Conservation (phyloP, 192 early-diverging fungal genomes). For the Coemansia umbellata region DNA sequence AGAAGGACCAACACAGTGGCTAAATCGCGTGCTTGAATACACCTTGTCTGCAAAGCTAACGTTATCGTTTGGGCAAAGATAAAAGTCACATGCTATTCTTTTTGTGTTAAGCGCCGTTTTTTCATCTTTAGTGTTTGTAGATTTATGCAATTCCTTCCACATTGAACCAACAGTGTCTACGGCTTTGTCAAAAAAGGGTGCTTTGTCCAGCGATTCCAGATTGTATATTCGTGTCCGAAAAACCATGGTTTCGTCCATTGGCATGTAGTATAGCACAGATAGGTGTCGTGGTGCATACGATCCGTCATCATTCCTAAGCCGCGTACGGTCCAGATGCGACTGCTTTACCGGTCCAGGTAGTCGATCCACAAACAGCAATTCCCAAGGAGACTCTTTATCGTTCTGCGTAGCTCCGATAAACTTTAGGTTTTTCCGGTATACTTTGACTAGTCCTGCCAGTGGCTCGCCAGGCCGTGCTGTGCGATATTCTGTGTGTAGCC, state of each 20-base stretch:
- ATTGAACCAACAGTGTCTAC: neutral
- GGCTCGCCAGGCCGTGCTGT: constrained; percentile 26
- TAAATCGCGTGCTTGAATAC: constrained; percentile 22
- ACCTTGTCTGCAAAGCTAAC: constrained; percentile 25
- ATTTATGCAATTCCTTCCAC: constrained; percentile 18
- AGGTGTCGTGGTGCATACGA: constrained; percentile 29
- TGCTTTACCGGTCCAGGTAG: constrained; percentile 40
- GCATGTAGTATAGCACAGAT: constrained; percentile 42
- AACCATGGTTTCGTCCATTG: constrained; percentile 22
- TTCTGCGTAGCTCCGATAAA: constrained; percentile 9
- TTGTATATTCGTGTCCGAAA: constrained; percentile 40
- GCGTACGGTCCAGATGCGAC: constrained; percentile 39
- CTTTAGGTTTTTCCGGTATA: constrained; percentile 32
- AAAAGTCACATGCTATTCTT: constrained; percentile 7
- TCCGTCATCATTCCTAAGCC: constrained; percentile 29
- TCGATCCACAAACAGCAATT: constrained; percentile 47
- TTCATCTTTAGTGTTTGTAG: neutral
- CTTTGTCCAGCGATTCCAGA: constrained; percentile 27
- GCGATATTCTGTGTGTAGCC: constrained; percentile 39
- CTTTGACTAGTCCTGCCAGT: constrained; percentile 41
- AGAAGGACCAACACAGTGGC: constrained; percentile 27
- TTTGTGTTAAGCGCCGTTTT: constrained; percentile 8
- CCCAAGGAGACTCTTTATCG: constrained; percentile 20
- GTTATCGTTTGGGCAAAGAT: constrained; percentile 32
- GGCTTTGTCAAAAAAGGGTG: constrained; percentile 11